These are phyloP conservation scores for Aureobasidium sp. DNA, from an alignment of 2,329 filamentous ascomycete genomes.

Conservation along the genomic window DNA sequence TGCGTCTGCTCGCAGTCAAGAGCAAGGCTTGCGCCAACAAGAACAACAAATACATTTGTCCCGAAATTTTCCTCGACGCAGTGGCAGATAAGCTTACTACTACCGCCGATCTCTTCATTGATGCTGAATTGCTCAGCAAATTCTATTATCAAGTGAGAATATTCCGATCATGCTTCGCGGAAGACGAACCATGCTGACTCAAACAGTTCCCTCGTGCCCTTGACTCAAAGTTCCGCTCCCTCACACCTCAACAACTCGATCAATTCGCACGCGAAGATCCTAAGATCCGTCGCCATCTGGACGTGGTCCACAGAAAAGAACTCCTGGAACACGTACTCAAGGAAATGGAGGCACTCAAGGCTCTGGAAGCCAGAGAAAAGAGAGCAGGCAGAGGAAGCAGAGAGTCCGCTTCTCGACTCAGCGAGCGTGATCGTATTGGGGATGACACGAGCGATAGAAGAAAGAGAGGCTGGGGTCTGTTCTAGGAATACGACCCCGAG, in stretches of 20 bases:
- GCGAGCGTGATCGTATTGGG: background rate
- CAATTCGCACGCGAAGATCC: constrained; percentile 88
- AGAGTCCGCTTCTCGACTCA: background rate
- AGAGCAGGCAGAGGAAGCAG: constrained; percentile 35
- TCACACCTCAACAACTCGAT: constrained; percentile 65
- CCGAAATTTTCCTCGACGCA: constrained; percentile 95
- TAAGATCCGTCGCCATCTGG: constrained; percentile 78
- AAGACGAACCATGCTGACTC: background rate
- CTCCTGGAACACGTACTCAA: constrained; percentile 84
- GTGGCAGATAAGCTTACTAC: constrained; percentile 91
- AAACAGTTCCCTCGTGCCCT: constrained; percentile 74
- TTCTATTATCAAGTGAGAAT: constrained; percentile 75
- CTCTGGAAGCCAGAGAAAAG: constrained; percentile 69
- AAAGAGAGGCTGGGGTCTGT: constrained; percentile 27
- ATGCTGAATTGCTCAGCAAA: constrained; percentile 91
- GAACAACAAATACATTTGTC: constrained; percentile 93
- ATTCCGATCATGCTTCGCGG: fast-evolving
- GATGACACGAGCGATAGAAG: constrained; percentile 17
- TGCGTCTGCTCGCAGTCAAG: constrained; percentile 80
- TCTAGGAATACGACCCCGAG: constrained; percentile 17
- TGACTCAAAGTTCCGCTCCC: constrained; percentile 71
- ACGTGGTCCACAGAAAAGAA: constrained; percentile 87
- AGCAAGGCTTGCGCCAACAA: constrained; percentile 77
- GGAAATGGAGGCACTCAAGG: constrained; percentile 87
- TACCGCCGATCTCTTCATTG: constrained; percentile 92